Conservation (phyloP, 164 flowering plant species). For the Nymphaea thermarum region DNA sequence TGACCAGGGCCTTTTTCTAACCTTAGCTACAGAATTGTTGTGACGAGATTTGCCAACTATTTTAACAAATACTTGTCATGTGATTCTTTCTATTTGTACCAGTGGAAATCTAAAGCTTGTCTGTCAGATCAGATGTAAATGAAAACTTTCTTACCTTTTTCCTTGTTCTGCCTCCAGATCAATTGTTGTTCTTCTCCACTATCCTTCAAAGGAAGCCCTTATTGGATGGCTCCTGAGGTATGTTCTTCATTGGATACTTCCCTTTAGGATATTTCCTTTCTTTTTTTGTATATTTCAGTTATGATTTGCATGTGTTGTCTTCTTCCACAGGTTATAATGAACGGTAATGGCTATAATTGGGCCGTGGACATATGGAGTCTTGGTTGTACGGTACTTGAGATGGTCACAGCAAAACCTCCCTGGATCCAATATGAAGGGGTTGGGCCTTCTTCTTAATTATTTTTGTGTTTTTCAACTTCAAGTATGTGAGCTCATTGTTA, state of each 20-base stretch:
- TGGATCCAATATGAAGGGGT: slow-evolving; percentile 99
- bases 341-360: slow-evolving; percentile 64
- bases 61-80: too few species aligned
- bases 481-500: background rate
- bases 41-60: too few species aligned
- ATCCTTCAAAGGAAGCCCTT: slow-evolving; percentile 95
- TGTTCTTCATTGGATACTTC: background rate
- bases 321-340: slow-evolving; percentile 72
- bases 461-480: background rate
- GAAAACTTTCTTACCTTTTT: background rate
- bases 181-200: slow-evolving; percentile 50
- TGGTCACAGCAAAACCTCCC: slow-evolving; percentile 95
- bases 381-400: slow-evolving; percentile 93
- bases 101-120: too few species aligned
- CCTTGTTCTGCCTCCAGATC: slow-evolving; percentile 26
- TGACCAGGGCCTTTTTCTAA: too few species aligned
- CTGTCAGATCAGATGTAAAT: too few species aligned
- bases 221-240: slow-evolving; percentile 99
- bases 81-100: too few species aligned
- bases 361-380: slow-evolving; percentile 98
- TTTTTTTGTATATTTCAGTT: background rate
- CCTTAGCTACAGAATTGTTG: too few species aligned
- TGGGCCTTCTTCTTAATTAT: slow-evolving; percentile 2
- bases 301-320: background rate
- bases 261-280: background rate